Conservation (phyloP, 257 asterid species). For the Thymus quinquecostatus region DNA sequence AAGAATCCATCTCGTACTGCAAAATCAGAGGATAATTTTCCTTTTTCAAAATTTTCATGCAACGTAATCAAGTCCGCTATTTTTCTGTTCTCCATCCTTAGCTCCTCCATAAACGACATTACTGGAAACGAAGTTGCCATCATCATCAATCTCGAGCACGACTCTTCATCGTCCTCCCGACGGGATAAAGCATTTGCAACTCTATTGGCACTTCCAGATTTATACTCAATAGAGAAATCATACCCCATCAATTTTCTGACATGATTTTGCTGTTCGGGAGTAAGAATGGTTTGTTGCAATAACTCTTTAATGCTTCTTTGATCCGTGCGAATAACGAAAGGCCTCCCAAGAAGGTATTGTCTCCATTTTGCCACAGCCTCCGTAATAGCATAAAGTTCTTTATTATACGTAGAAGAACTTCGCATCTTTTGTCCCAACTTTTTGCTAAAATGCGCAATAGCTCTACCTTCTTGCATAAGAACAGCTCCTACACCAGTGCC, state of each 20-base stretch:
- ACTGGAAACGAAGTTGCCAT: not conserved
- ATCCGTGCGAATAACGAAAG: not conserved
- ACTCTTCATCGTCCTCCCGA: no score
- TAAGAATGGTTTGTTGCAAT: not conserved
- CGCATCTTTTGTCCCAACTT: not conserved
- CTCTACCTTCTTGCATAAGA: not conserved
- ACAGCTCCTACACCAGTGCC: no score
- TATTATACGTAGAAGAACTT: not conserved
- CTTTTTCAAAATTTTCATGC: no score
- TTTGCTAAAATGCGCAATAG: not conserved
- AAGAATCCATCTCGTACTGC: not conserved
- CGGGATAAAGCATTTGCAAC: not conserved
- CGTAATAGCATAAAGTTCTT: not conserved
- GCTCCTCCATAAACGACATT: not conserved
- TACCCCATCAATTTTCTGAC: not conserved
- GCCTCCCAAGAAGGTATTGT: not conserved
- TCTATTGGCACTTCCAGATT: not conserved
- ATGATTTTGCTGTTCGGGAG: not conserved
- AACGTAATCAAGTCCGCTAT: not conserved
- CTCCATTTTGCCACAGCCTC: not conserved
- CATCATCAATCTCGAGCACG: no score
- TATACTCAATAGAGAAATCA: not conserved
- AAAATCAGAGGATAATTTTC: not conserved
- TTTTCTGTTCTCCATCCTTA: not conserved
- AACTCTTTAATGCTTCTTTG: not conserved